phyloP scores from a whole-genome alignment of 2,329 filamentous ascomycete species.

The Cladosporium phlei region DNA sequence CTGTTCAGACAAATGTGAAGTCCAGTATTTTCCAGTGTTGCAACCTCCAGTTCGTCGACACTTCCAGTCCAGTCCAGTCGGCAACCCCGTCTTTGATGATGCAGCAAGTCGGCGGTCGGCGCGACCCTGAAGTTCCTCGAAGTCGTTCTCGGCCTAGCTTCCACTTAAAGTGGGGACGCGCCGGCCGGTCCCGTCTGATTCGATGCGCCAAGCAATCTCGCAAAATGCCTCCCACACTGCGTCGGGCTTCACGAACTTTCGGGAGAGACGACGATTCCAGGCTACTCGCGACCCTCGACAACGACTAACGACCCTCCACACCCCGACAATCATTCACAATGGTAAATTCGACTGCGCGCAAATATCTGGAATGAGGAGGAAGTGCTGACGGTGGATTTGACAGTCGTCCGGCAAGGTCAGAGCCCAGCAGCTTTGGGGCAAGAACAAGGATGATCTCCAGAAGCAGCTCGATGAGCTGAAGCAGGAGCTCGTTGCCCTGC shows the following conservation, averaged over 20 bases:
- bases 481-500: constrained; percentile 90
- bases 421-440: constrained; percentile 93
- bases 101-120: constrained; percentile 2
- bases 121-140: too few species aligned
- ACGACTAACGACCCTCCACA: constrained; percentile 14
- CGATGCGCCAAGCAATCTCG: too few species aligned
- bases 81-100: constrained; percentile 12
- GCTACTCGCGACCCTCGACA: constrained; percentile 15
- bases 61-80: not conserved
- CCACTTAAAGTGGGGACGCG: too few species aligned
- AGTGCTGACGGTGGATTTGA: constrained; percentile 22
- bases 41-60: not conserved
- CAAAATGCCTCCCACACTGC: not conserved
- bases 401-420: constrained; percentile 75
- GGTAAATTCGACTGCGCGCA: constrained; percentile 21
- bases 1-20: not conserved
- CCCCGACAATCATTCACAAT: constrained; percentile 23
- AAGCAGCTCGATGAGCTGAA: constrained; percentile 95
- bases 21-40: not conserved
- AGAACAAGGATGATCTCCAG: constrained; percentile 97
- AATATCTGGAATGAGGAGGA: constrained; percentile 12
- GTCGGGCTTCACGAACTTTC: constrained; percentile 3
- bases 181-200: too few species aligned
- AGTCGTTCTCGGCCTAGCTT: too few species aligned
- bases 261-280: constrained; percentile 13